Evolutionary conservation across 139 green algal genomes (phyloP).

Genomic region (Monoraphidium neglectum): DNA sequence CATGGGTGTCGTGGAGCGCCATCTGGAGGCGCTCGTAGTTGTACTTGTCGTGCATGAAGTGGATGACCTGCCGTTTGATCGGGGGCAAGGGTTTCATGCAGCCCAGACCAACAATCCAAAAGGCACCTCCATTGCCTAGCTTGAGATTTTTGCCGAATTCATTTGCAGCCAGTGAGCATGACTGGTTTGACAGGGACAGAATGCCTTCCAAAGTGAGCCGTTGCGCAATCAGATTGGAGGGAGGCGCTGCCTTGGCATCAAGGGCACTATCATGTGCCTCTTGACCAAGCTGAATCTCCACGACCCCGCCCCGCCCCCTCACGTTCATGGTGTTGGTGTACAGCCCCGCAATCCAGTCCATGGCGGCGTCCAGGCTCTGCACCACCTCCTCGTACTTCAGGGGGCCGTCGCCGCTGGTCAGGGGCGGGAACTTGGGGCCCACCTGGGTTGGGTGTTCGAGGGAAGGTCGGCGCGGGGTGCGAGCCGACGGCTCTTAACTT

Average conservation of each 20-base stretch:
- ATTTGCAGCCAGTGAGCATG: no score
- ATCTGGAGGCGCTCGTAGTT: constrained; percentile 78
- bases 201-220: no score
- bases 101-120: no score
- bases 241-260: constrained; percentile 46
- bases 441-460: constrained; percentile 30
- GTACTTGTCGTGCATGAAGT: constrained; percentile 79
- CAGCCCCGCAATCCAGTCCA: constrained; percentile 72
- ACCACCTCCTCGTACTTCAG: constrained; percentile 67
- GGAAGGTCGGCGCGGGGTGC: no score
- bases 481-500: no score
- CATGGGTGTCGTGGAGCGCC: constrained; percentile 77
- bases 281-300: constrained; percentile 1
- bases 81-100: no score
- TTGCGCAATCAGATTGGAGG: constrained; percentile 60
- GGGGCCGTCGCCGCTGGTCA: constrained; percentile 38
- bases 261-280: no score
- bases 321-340: constrained; percentile 82
- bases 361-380: constrained; percentile 56
- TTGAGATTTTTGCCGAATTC: no score
- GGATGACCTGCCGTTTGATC: no score
- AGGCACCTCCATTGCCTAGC: no score
- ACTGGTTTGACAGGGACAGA: no score
- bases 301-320: no score
- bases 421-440: constrained; percentile 51